Evolutionary conservation across 495 filamentous ascomycete species (phyloP), one percentile per base, ranked within the genome.

Genomic region (Penicillium lagena): DNA sequence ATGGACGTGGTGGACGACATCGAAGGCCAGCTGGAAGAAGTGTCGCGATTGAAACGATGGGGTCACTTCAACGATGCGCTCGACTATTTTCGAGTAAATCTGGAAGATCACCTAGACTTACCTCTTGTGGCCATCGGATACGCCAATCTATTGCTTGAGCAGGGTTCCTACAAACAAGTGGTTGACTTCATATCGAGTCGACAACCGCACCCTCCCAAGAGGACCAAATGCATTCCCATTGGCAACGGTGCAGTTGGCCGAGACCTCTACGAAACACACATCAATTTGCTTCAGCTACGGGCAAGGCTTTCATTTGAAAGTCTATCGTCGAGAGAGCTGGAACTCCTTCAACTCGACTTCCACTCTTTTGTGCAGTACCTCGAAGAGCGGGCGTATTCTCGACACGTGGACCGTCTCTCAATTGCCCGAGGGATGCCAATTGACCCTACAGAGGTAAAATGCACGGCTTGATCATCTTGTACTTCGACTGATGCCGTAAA

Each of bases 1-100:
- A 36, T 43, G 41, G 29, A 35, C 29, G 35, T 43, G 12, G 41
- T 22, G 9, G 41, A 43, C 7, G 41, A 43, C 14, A 14, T 43
- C 12, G 41, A 35, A 11, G n/a, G 29, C 12, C 22, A 8, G 7
- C 15, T 43, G 12, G 41, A 35, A 13, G 41, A 35, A 43, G n/a
- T 43, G 14, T 35, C 14, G 12, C 27, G 41, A 12, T 27, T 43
- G 29, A 43, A 43, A 13, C 29, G 41, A 43, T 9, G 35, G 14
- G 41, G 41, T 7, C 15, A 43, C 29, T 43, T 43, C 33, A 31
- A 13, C 22, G 29, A 27, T 7, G 41, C 41, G 9, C 12, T 36
- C 14, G 27, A 35, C 5, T 43, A 43, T 30, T 35, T 36, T 14
- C 7, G 12, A 22, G 9, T 13, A 5, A 9, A 12, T 35, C 15